phyloP scores from a whole-genome alignment of 176 grass and related monocot genomes.

The Eragrostis curvula region DNA sequence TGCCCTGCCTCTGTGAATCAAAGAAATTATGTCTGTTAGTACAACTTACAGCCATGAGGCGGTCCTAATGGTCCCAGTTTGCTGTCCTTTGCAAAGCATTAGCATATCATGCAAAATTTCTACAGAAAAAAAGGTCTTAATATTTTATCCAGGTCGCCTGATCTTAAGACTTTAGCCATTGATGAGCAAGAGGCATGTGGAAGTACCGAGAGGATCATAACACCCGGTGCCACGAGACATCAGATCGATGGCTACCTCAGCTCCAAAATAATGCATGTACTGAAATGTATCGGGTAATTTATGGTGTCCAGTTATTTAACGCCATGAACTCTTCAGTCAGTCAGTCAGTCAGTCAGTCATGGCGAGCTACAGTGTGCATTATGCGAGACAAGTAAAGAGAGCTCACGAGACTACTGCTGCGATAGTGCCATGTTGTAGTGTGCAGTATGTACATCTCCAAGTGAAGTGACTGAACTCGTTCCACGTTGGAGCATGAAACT shows the following conservation, averaged over 20 bases:
- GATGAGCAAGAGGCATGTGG: slow-evolving; percentile 35
- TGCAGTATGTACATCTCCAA: not conserved
- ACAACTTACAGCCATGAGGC: not conserved
- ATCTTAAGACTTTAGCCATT: slow-evolving; percentile 9
- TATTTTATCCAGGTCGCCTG: slow-evolving; percentile 9
- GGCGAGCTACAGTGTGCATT: not conserved
- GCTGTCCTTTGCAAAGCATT: not conserved
- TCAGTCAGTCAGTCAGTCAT: not conserved
- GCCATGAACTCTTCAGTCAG: not conserved
- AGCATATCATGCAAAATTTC: not conserved
- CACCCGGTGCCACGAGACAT: slow-evolving; percentile 22
- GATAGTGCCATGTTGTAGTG: not conserved
- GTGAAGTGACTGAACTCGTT: not conserved
- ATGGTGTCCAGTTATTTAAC: slow-evolving; percentile 18
- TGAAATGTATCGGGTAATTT: not conserved
- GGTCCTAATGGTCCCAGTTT: slow-evolving; percentile 23
- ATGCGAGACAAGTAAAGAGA: not conserved
- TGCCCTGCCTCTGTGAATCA: not conserved
- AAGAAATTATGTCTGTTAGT: slow-evolving; percentile 9
- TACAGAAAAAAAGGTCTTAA: slow-evolving; percentile 1
- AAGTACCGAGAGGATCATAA: slow-evolving; percentile 32
- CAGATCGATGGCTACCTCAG: slow-evolving; percentile 17
- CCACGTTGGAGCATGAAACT: not conserved
- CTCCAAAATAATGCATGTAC: slow-evolving; percentile 19
- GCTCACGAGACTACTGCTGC: not conserved